Base-by-base conservation (phyloP, 2,329 filamentous ascomycete species). In the Fusarium lateritium region DNA sequence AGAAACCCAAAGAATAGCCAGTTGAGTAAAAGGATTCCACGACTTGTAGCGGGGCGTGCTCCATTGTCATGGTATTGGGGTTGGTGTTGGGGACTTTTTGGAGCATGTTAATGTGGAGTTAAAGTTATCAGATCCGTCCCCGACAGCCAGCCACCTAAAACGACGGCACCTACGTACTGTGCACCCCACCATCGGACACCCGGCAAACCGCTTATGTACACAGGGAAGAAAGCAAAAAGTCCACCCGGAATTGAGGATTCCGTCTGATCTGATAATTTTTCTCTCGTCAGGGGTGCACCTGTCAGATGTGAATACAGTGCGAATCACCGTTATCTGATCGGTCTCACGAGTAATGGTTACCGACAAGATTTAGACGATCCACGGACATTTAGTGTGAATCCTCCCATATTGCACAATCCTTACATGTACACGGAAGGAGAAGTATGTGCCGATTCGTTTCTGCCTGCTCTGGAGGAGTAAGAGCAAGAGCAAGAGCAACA, bases 71-170 rank as follows among this genome's bases (percentile, higher is more conserved):
- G 66, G 56, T 59, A 49, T 56, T 69, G 52, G 56, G 62, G 42
- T 36, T 55, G 49, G 38, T 56, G 55, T 34, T 55, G 45, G 54
- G 65, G 42, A 70, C 43, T 62, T 57, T 50, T 64, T 46, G 55
- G 40, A n/a, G 38, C 43, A 53, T 44, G 38, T 54, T 38, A 54
- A 45, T 71, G 69, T 73, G 73, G 73, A 74, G 71, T 66, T 74
- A 65, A 67, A 73, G 75, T 76, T 76, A 76, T 76, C 75, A 76
- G 75, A 76, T 76, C 75, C 68, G 71, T 69, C 52, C 59, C 65
- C 40, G 28, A 54, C 51, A 50, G 42, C 42, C 56, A 70, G 64
- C 57, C 66, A 73, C 67, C 44, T 24, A 45, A 52, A 42, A 40
- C 40, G 26, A 53, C n/a, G 26, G 53, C 46, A 52, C 58, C 28